Base-by-base conservation (phyloP, 1,284 basidiomycete species). In the Rhodotorula mucilaginosa region DNA sequence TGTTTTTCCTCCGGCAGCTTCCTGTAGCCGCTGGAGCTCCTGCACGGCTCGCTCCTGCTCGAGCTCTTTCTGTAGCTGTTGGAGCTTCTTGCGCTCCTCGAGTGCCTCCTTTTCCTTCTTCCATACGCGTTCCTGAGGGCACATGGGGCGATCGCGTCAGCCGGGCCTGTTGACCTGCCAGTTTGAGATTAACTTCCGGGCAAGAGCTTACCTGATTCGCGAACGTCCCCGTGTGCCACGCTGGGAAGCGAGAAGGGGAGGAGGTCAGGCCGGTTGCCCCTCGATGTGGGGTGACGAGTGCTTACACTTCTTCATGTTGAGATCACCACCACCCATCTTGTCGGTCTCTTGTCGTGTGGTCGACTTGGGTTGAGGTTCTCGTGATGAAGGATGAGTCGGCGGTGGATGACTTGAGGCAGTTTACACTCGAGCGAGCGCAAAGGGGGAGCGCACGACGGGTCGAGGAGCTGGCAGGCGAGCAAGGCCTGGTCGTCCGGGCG, bases 11-110 rank as follows among this genome's bases (percentile, higher is more conserved):
- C 96, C 97, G 76, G 94, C 88, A 73, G 91, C 90, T 62, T 74
- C 75, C 80, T 97, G 94, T 61, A 99, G 82, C 61, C 95, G 87
- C 80, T 98, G 96, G 23, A 99, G 87, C 79, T 99, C 95, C 78
- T 97, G 94, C 44, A 99, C 83, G 81, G 98, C 95, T 19, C 97
- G 87, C 81, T 99, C 96, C 80, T 99, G 96, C 77, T 97, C 95
- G 76, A 94, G 90, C 83, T 99, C 96, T 80, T 97, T 97, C 62
- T 93, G 89, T 3, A 99, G 87, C 81, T 99, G 94, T 67, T 94
- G 92, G 6, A 97, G 86, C 80, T 95, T 96, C 87, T 97, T 98
- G 84, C 96, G 97, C 83, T 99, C 96, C 80, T 96, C 96, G 67
- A 95, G 88, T 70, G 93, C 93, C 81, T 92, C 90, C 87, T 97